Percentiles rank a stretch among this genome's conserved stretches.
These are phyloP conservation scores for Lachnellula hyalina DNA, from an alignment of 2,329 filamentous ascomycete genomes.

Conservation along the genomic window DNA sequence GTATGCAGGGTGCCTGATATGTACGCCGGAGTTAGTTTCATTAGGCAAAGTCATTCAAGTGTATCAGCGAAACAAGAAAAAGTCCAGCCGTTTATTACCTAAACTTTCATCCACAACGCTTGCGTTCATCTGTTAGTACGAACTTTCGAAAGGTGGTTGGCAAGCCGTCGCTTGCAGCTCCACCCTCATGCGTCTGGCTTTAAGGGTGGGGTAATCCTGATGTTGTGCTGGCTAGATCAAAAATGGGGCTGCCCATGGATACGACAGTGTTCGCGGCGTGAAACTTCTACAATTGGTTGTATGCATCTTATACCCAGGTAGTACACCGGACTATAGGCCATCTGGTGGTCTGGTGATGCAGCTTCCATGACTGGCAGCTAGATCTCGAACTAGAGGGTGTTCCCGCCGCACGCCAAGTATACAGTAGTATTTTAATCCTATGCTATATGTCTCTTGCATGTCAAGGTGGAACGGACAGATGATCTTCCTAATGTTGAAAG, in stretches of 20 bases:
- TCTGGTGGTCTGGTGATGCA: no score
- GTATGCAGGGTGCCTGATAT: background rate
- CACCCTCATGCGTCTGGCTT: background rate
- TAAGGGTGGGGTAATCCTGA: background rate
- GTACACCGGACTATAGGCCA: background rate
- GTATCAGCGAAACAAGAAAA: background rate
- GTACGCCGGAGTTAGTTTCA: no score
- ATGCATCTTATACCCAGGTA: background rate
- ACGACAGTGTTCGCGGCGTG: background rate
- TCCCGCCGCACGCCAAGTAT: no score
- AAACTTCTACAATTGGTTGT: background rate
- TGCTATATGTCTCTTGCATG: no score
- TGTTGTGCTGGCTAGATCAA: background rate
- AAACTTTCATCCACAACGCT: background rate
- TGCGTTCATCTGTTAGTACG: background rate
- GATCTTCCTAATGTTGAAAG: no score
- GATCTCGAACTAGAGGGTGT: no score
- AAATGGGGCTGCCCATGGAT: no score
- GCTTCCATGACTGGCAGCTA: no score
- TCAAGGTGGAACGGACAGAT: no score
- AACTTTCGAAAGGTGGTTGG: background rate
- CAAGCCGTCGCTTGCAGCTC: background rate
- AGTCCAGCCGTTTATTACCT: no score
- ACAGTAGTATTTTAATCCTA: no score
- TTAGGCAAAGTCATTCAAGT: background rate